Evolutionary conservation across 2,329 filamentous ascomycete species (phyloP).

Genomic region (Alternaria triticina): DNA sequence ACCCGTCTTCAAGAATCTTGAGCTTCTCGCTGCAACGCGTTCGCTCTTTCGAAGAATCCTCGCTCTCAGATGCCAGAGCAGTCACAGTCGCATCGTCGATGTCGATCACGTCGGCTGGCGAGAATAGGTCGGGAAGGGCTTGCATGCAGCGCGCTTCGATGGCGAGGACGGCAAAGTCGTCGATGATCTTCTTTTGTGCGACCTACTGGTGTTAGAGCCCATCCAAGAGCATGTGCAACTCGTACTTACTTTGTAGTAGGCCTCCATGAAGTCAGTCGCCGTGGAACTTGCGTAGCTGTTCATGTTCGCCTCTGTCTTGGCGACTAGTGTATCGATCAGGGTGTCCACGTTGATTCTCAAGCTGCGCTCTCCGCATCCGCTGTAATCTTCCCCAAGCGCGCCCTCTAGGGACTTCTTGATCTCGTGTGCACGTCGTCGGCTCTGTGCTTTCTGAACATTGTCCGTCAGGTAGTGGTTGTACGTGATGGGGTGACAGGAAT

Average conservation of each 20-base stretch:
- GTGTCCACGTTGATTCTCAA: too few species aligned
- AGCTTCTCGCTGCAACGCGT: slow-evolving; percentile 20
- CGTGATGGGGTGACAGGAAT: slow-evolving; percentile 35
- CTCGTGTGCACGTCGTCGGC: slow-evolving; percentile 12
- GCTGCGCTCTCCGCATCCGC: too few species aligned
- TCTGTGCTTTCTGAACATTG: slow-evolving; percentile 41
- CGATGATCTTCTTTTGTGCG: slow-evolving; percentile 50
- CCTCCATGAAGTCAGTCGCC: slow-evolving; percentile 40
- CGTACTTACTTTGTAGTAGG: slow-evolving; percentile 33
- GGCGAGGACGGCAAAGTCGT: slow-evolving; percentile 49
- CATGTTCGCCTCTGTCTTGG: slow-evolving; percentile 34
- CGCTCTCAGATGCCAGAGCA: slow-evolving; percentile 21
- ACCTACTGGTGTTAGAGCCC: slow-evolving; percentile 42
- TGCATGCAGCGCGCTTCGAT: slow-evolving; percentile 46
- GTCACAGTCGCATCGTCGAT: slow-evolving; percentile 18
- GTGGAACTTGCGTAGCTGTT: slow-evolving; percentile 36
- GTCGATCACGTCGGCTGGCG: slow-evolving; percentile 28
- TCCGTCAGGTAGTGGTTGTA: slow-evolving; percentile 50
- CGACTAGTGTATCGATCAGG: slow-evolving; percentile 16
- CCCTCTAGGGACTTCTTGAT: slow-evolving; percentile 19
- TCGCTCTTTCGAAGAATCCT: slow-evolving; percentile 21
- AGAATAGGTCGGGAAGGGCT: slow-evolving; percentile 37
- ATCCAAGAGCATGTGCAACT: not conserved
- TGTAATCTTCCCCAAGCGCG: slow-evolving; percentile 12
- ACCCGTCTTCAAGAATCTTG: slow-evolving; percentile 20